A percentile compares a stretch with the other conserved stretches of the same genome.
phyloP scores from a whole-genome alignment of 345 rosid species.

The Gossypium raimondii region DNA sequence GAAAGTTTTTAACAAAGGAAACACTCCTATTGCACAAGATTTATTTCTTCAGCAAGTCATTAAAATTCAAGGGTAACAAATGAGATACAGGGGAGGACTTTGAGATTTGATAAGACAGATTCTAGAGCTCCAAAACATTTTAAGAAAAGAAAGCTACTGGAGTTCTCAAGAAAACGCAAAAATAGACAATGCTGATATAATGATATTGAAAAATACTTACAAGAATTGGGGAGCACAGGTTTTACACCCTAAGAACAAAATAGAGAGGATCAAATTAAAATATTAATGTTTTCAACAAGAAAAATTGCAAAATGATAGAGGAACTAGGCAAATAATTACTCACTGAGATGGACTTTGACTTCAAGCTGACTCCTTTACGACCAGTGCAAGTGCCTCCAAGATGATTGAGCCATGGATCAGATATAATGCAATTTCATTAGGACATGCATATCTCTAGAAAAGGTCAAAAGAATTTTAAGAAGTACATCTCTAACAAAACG shows the following conservation, averaged over 20 bases:
- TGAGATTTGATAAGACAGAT: not conserved
- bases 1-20: not conserved
- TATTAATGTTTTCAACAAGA: slow-evolving; percentile 15
- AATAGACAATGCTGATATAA: not conserved
- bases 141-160: not conserved
- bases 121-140: not conserved
- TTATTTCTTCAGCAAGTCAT: not conserved
- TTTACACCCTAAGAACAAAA: slow-evolving; percentile 32
- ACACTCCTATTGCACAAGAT: not conserved
- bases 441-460: slow-evolving; percentile 13
- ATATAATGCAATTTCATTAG: slow-evolving; percentile 51
- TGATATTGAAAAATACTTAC: slow-evolving; percentile 38
- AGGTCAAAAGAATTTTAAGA: not conserved
- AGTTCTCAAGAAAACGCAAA: not conserved
- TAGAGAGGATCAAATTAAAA: not conserved
- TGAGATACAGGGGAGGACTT: not conserved
- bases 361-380: slow-evolving; percentile 33
- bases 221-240: slow-evolving; percentile 22
- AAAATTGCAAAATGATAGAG: not conserved
- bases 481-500: too few relatives aligned
- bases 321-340: slow-evolving; percentile 25
- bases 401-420: slow-evolving; percentile 52
- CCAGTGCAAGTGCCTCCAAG: slow-evolving; percentile 52
- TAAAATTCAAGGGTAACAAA: not conserved
- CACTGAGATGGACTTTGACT: slow-evolving; percentile 27